These are phyloP conservation scores for Corymbia calophylla DNA, from an alignment of 441 rosid genomes.

Conservation along the genomic window DNA sequence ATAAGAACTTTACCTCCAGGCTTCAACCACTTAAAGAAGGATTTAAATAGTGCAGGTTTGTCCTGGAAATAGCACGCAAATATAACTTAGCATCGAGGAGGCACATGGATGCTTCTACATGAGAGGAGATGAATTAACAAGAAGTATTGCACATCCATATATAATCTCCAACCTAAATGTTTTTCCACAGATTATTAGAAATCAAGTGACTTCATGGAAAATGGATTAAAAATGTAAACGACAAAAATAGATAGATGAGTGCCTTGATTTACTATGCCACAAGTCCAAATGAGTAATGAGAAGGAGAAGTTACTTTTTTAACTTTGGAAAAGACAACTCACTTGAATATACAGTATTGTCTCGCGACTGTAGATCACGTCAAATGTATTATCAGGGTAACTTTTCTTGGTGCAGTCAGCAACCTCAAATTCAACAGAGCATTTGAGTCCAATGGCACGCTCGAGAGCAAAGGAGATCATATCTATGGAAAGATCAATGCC, in stretches of 20 bases:
- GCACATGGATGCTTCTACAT: background rate
- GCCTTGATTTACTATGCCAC: background rate
- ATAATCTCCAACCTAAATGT: background rate
- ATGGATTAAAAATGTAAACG: background rate
- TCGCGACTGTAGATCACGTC: conserved; percentile 96
- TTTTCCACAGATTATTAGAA: background rate
- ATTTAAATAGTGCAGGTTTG: conserved; percentile 81
- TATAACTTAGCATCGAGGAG: background rate
- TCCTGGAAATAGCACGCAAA: conserved; percentile 43
- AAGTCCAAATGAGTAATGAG: background rate
- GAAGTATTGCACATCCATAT: background rate
- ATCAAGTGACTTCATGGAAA: background rate
- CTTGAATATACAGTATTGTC: conserved; percentile 89
- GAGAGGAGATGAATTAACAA: background rate
- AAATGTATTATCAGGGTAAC: conserved; percentile 64
- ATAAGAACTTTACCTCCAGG: conserved; percentile 96
- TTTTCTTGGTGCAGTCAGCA: conserved; percentile 86
- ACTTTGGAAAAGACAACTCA: conserved; percentile 9
- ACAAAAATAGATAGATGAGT: background rate
- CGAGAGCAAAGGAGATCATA: conserved; percentile 92
- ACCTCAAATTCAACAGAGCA: conserved; percentile 94
- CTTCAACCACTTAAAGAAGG: conserved; percentile 92
- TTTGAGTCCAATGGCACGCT: conserved; percentile 85
- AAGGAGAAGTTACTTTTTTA: background rate
- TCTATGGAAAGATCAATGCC: conserved; percentile 95